These are phyloP conservation scores for Sclerotinia borealis DNA, from an alignment of 2,329 filamentous ascomycete genomes.

Conservation along the genomic window DNA sequence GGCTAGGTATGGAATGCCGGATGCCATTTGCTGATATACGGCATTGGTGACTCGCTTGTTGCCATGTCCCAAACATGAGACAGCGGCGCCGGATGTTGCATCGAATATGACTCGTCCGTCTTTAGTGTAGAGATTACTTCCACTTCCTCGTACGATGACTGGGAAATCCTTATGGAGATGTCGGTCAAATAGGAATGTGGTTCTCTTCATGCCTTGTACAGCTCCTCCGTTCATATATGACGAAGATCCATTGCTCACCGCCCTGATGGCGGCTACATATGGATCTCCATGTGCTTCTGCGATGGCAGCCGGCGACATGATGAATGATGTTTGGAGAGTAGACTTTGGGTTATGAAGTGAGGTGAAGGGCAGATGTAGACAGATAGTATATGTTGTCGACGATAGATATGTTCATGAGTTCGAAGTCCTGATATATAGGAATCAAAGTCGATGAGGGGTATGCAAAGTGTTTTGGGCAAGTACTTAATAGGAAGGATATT, in stretches of 20 bases:
- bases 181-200: conserved; percentile 26
- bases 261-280: neutral
- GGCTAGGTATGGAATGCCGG: conserved; percentile 51
- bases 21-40: conserved; percentile 51
- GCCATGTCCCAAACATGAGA: conserved; percentile 65
- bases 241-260: neutral
- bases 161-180: conserved; percentile 28
- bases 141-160: conserved; percentile 25
- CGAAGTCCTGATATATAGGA: neutral
- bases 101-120: conserved; percentile 59
- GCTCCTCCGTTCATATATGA: conserved; percentile 5
- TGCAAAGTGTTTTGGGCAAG: neutral
- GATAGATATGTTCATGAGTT: neutral
- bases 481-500: conserved; percentile 1
- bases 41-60: conserved; percentile 54
- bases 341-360: neutral
- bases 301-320: conserved; percentile 12
- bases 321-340: neutral
- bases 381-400: neutral
- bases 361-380: neutral
- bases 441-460: neutral
- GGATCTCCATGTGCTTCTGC: neutral
- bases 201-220: conserved; percentile 15
- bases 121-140: conserved; percentile 27
- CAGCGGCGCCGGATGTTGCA: conserved; percentile 66